phyloP scores from a whole-genome alignment of 2,329 filamentous ascomycete genomes.

The Arachnomyces sp. region DNA sequence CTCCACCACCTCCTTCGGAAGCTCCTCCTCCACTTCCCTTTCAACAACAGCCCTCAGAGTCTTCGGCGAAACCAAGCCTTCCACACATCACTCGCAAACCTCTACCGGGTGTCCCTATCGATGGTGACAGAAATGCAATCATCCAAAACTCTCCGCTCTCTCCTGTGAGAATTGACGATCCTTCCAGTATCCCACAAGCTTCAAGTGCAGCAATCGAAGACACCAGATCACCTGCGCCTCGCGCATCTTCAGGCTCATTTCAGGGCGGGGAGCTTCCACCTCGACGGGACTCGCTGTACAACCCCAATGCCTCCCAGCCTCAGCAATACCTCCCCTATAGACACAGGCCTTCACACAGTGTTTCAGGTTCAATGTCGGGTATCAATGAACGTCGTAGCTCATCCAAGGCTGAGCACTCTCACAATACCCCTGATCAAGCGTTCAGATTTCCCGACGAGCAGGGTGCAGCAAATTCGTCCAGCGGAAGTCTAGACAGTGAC shows the following conservation, averaged over 20 bases:
- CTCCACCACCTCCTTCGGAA: constrained; percentile 18
- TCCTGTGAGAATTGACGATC: constrained; percentile 25
- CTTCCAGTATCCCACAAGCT: constrained; percentile 18
- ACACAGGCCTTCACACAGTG: constrained; percentile 27
- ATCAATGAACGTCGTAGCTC: constrained; percentile 18
- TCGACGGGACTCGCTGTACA: constrained; percentile 18
- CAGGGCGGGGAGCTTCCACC: constrained; percentile 13
- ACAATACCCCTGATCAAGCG: constrained; percentile 18
- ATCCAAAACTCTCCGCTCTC: constrained; percentile 26
- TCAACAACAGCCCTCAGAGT: constrained; percentile 18
- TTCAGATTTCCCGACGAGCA: constrained; percentile 15
- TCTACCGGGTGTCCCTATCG: constrained; percentile 12
- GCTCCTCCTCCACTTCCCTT: constrained; percentile 13
- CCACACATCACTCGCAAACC: constrained; percentile 21
- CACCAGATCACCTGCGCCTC: constrained; percentile 6
- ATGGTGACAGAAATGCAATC: constrained; percentile 16
- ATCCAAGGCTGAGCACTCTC: constrained; percentile 13
- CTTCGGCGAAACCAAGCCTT: constrained; percentile 15
- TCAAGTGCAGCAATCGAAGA: constrained; percentile 23
- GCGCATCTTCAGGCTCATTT: too few relatives aligned
- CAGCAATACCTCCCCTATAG: constrained; percentile 15
- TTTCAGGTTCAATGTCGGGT: constrained; percentile 28
- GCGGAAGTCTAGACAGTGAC: constrained; percentile 29
- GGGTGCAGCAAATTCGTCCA: constrained; percentile 19
- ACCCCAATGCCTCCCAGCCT: constrained; percentile 6